Base-by-base conservation (phyloP, 2,329 filamentous ascomycete genomes). In the Hypoxylon rubiginosum region DNA sequence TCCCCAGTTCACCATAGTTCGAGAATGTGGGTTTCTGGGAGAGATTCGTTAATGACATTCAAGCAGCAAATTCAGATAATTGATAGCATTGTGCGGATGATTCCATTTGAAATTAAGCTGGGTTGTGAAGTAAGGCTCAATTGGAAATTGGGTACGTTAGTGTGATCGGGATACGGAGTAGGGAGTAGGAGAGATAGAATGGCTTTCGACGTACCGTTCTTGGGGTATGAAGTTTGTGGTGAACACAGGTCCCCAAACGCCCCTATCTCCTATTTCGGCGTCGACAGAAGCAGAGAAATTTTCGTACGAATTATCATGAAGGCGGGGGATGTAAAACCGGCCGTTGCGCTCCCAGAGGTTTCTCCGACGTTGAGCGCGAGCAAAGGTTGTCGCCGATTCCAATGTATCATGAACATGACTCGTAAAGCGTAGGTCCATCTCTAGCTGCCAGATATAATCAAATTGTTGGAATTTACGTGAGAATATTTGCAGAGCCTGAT, bases 321-420 rank as follows among this genome's bases (percentile, higher is more conserved):
- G 83, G 0, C 82, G 79, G 0, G 91, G 91, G 9, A 93, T 86
- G 75, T 92, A 94, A 80, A 93, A 94, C 64, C 90, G 88, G 6
- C 88, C 84, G 58, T 88, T 91, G 55, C 91, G 87, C 76, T 94
- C 91, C 92, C 92, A 94, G 1, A 93, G 81, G 15, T 88, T 86
- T 60, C 87, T 86, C 17, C 91, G 87, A 0, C 89, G 86, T 75
- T 94, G 91, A 36, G 85, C 76, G 61, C 84, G 84, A 0, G 89
- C 86, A 86, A 91, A 94, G 28, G 82, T 78, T 8, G 83, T 83
- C 13, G 92, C 82, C 15, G 52, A 62, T n/a, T 62, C 26, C 9
- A 62, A 15, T 7, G 45, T 62, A 9, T 48, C 90, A 78, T 93
- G 89, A 75, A 85, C 86, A 74, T 88, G 87, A 46, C 88, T 86